Evolutionary conservation across 2,329 filamentous ascomycete species (phyloP), one percentile per base, ranked within the genome.

Genomic region (Pseudogymnoascus sp.): DNA sequence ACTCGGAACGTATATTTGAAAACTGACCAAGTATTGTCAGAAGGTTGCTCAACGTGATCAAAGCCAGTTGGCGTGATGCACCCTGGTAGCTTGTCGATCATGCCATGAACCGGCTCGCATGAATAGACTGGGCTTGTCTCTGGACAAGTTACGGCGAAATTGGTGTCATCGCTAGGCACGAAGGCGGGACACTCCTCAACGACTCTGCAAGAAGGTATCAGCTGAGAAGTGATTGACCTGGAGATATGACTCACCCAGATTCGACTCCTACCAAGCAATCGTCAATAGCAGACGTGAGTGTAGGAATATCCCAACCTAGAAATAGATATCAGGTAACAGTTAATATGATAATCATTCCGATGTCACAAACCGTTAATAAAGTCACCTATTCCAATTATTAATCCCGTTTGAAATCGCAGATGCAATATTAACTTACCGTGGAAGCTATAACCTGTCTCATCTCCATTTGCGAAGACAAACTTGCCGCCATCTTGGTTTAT

Each of bases 141-240:
- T 81, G 60, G 79, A 78, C 90, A 95, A 62, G 82, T 67, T 2
- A 72, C 68, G 69, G 82, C 79, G n/a, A 80, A 77, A 0, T 75
- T 73, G 42, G 85, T 79, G 61, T 73, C 74, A 71, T 91, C 84
- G 60, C 93, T 77, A 21, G 66, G 66, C 60, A 80, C 76, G 74
- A 96, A 95, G 29, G 92, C 66, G 0, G 82, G 76, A 76, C 91
- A 96, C 72, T 91, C 89, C 58, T 80, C 70, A 39, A 94, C 83
- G 36, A 77, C 70, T 35, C 91, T 91, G n/a, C 83, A 21, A 21
- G 21, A 21, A 1, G 21, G 21, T 21, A 21, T 21, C 21, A 21
- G 21, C 21, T 21, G 21, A 21, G 21, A 21, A 21, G 21, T 21
- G 21, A 21, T 21, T 21, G 21, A 21, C 21, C 21, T 21, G 21